phyloP scores from a whole-genome alignment of 176 grass and related monocot genomes.

The Secale cereale region DNA sequence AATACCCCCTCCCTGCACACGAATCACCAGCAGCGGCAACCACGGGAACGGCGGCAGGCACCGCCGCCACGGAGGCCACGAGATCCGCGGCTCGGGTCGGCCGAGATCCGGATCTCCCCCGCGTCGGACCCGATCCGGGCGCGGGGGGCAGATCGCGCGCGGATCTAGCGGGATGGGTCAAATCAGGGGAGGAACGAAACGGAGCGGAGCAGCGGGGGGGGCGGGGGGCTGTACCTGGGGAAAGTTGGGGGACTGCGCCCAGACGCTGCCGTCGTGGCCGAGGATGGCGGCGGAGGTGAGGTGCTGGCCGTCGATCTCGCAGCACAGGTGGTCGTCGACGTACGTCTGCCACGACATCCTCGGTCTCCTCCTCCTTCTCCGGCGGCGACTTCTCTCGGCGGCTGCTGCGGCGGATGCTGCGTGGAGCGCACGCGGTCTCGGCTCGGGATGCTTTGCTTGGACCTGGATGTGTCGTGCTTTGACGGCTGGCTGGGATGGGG shows the following conservation, averaged over 20 bases:
- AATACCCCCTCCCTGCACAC: neutral
- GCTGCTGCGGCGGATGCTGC: neutral
- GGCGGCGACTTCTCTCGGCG: neutral
- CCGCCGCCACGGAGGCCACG: neutral
- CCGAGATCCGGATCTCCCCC: constrained; percentile 24
- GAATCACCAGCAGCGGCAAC: neutral
- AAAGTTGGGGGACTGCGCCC: constrained; percentile 59
- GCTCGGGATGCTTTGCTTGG: constrained; percentile 11
- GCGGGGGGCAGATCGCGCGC: neutral
- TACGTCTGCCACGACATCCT: constrained; percentile 90
- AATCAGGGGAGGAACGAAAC: neutral
- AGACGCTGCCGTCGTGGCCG: constrained; percentile 68
- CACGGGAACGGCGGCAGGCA: neutral
- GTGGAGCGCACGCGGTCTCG: constrained; percentile 47
- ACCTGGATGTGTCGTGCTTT: neutral
- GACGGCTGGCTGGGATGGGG: neutral
- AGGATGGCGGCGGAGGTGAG: constrained; percentile 72
- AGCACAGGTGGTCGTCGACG: constrained; percentile 88
- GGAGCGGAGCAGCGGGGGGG: neutral
- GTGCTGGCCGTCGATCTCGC: constrained; percentile 69
- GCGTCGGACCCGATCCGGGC: constrained; percentile 1
- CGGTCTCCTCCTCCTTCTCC: constrained; percentile 13
- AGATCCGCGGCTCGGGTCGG: constrained; percentile 6
- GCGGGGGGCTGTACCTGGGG: constrained; percentile 38
- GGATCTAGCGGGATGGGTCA: constrained; percentile 23